Conservation (phyloP, 805 yeast genomes). For the Nakazawaea holstii region DNA sequence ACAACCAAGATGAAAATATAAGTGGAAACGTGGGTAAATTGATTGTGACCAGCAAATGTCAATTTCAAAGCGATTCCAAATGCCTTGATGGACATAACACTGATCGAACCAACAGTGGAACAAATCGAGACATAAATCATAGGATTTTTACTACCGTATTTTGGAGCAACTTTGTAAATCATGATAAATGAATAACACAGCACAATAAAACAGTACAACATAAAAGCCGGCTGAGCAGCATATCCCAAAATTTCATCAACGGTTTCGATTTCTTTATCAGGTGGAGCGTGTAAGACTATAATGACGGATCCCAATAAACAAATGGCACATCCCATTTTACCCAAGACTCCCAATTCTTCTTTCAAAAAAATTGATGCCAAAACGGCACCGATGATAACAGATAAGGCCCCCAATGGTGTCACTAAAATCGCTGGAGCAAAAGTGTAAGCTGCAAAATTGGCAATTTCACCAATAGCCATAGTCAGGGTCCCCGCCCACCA, state of each 20-base stretch:
- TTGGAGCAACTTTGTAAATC: slow-evolving; percentile 81
- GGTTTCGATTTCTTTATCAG: slow-evolving; percentile 84
- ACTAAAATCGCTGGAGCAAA: slow-evolving; percentile 93
- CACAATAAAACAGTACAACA: slow-evolving; percentile 61
- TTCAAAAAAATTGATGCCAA: slow-evolving; percentile 79
- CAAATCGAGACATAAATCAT: slow-evolving; percentile 88
- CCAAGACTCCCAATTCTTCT: slow-evolving; percentile 83
- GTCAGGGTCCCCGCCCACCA: slow-evolving; percentile 94
- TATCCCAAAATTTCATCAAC: slow-evolving; percentile 82
- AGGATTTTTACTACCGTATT: slow-evolving; percentile 74
- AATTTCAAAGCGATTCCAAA: slow-evolving; percentile 88
- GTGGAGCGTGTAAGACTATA: slow-evolving; percentile 88
- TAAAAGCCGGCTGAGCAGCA: slow-evolving; percentile 74
- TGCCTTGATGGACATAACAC: slow-evolving; percentile 89
- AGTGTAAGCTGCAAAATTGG: slow-evolving; percentile 91
- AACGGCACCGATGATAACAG: slow-evolving; percentile 89
- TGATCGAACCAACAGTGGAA: slow-evolving; percentile 83
- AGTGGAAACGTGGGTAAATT: slow-evolving; percentile 79
- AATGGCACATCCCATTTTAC: slow-evolving; percentile 90
- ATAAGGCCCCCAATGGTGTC: slow-evolving; percentile 86
- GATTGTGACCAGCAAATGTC: slow-evolving; percentile 81
- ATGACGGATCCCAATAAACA: slow-evolving; percentile 85
- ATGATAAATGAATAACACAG: slow-evolving; percentile 63
- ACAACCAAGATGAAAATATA: slow-evolving; percentile 77
- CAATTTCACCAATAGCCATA: slow-evolving; percentile 88